Percentiles rank a stretch among this genome's conserved stretches.
phyloP scores from a whole-genome alignment of 768 basidiomycete genomes.

The Lentinula guzmanii region DNA sequence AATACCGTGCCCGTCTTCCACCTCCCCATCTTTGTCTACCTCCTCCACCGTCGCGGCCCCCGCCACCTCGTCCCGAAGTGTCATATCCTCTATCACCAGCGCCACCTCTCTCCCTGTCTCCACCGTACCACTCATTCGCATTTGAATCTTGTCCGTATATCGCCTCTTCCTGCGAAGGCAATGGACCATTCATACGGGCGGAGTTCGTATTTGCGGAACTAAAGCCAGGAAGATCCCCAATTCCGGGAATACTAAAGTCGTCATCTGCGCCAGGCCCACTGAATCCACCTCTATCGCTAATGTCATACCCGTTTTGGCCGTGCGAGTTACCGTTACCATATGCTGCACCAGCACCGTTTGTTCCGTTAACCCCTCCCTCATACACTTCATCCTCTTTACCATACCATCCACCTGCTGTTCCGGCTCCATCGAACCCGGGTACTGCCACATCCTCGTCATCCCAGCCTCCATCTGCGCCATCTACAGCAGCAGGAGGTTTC shows the following conservation, averaged over 20 bases:
- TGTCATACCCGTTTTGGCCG: conserved; percentile 19
- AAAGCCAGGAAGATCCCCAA: conserved; percentile 33
- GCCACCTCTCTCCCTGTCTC: conserved; percentile 23
- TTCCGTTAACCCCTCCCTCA: conserved; percentile 35
- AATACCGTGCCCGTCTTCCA: background rate
- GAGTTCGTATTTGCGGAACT: conserved; percentile 15
- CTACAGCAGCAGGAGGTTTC: conserved; percentile 60
- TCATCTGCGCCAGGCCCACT: conserved; percentile 20
- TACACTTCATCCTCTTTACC: conserved; percentile 16
- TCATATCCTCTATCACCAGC: conserved; percentile 27
- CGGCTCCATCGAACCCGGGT: conserved; percentile 61
- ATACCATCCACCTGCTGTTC: conserved; percentile 19
- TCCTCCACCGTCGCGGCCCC: conserved; percentile 24
- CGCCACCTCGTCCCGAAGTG: conserved; percentile 23
- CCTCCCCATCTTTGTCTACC: conserved; percentile 2
- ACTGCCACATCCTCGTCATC: conserved; percentile 78
- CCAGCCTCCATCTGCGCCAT: conserved; percentile 46
- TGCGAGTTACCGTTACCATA: conserved; percentile 8
- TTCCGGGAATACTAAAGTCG: conserved; percentile 64
- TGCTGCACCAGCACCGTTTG: conserved; percentile 14
- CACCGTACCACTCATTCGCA: conserved; percentile 32
- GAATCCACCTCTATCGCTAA: conserved; percentile 14
- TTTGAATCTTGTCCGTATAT: conserved; percentile 16
- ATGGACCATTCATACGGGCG: conserved; percentile 19
- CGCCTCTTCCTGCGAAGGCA: conserved; percentile 44